Evolutionary conservation across 345 rosid species (phyloP), one percentile per base, ranked within the genome.

Genomic region (Psidium friedrichsthalianum): DNA sequence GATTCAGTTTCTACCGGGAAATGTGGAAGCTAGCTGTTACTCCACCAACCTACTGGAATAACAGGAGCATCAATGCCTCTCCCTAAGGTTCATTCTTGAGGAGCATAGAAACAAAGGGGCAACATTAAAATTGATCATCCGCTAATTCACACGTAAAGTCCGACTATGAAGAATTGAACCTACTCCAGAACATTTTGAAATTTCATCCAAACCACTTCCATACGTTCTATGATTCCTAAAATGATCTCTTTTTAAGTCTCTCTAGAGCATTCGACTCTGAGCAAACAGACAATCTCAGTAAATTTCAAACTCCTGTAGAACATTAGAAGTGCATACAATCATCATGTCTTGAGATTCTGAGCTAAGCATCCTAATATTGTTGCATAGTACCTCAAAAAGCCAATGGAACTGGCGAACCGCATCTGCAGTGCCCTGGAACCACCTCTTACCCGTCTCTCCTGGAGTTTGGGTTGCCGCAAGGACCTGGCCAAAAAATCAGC

Each of bases 341-440:
- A 15, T 21, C 8, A 32, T 32, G 22, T 32, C 76, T 32, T 64
- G 44, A 64, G 76, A 32, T 32, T 16, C 36, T 40, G 69, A 78
- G 40, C 47, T 14, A 25, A 47, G 78, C 22, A 76, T 29, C 44
- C 8, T 24, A 47, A 32, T 25, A 36, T 25, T 49, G 3, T 32
- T 21, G 55, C 27, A 32, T 11, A 21, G 53, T 91, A 97, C 98
- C 98, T 97, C 99, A 47, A 95, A 97, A 82, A 95, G 98, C 99
- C 99, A 97, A 85, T 95, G 98, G 88, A 95, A 97, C 88, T 95
- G 99, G 86, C 99, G 86, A 24, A 97, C 98, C 0, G 99, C 98
- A 90, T 97, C 98, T 54, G 99, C 99, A 74, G 98, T 95, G 85
- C 99, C 99, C 90, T 89, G 98, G 88, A 97, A 97, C 98, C 98